Evolutionary conservation across 2,329 filamentous ascomycete species (phyloP).

Genomic region (Trichophyton equinum): DNA sequence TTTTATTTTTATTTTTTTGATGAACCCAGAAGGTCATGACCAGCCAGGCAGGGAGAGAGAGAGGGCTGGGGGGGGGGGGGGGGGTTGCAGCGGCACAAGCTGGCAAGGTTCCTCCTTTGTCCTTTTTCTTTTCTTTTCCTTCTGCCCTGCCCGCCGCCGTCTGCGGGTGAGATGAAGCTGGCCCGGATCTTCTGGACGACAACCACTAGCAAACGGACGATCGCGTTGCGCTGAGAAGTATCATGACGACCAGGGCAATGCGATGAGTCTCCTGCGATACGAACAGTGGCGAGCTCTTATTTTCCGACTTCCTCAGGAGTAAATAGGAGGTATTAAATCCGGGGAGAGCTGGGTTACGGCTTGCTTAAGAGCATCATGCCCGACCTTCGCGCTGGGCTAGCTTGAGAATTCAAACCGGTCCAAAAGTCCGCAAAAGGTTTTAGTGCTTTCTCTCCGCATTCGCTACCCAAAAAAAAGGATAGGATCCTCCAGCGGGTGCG

Average conservation of each 20-base stretch:
- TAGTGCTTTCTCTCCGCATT: background rate
- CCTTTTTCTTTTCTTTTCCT: background rate
- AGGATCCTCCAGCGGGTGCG: background rate
- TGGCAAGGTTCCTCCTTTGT: background rate
- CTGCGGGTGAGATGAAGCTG: background rate
- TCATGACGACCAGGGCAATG: constrained; percentile 3
- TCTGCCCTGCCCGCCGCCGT: background rate
- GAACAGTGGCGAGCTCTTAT: background rate
- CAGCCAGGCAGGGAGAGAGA: background rate
- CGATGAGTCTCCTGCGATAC: constrained; percentile 1
- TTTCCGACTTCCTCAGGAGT: background rate
- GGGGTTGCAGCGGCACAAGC: background rate
- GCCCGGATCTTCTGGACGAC: background rate
- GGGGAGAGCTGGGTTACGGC: background rate
- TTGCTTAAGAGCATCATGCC: background rate
- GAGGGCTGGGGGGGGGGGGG: background rate
- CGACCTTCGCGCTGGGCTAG: background rate
- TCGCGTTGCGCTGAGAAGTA: background rate
- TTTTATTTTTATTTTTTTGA: background rate
- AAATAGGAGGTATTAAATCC: background rate
- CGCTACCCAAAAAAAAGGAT: background rate
- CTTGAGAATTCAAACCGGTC: background rate
- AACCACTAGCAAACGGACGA: background rate
- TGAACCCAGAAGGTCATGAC: background rate
- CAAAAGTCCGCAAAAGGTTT: background rate